Percentiles rank a stretch among this genome's conserved stretches.
Conservation (phyloP, 129 eudicot species). For the Kitagawia praeruptora region DNA sequence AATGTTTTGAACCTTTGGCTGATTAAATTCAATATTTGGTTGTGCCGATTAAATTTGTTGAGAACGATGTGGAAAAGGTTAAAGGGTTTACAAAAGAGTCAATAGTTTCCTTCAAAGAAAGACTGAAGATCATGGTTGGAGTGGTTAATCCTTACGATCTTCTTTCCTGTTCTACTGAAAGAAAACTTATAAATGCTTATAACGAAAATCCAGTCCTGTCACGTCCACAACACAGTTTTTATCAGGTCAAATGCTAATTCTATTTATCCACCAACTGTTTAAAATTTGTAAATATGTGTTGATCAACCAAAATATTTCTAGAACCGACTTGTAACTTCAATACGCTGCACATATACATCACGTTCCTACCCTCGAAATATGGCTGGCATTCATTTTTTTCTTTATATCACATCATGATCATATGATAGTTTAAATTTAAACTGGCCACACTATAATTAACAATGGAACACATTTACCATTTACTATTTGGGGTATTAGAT, state of each 20-base stretch:
- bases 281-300: not conserved
- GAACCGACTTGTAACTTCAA: not conserved
- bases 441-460: too few species aligned
- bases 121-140: slow-evolving; percentile 80
- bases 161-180: slow-evolving; percentile 62
- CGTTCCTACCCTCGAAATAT: not conserved
- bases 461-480: too few species aligned
- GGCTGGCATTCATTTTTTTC: not conserved
- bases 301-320: not conserved
- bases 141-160: slow-evolving; percentile 86
- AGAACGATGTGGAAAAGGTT: slow-evolving; percentile 61
- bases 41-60: slow-evolving; percentile 54
- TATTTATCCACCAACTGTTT: not conserved
- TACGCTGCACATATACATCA: not conserved
- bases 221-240: slow-evolving; percentile 91
- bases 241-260: slow-evolving; percentile 34
- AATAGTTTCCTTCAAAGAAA: slow-evolving; percentile 60
- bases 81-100: slow-evolving; percentile 68
- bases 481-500: too few species aligned
- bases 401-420: not conserved
- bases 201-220: slow-evolving; percentile 94
- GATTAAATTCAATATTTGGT: not conserved
- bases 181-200: slow-evolving; percentile 75
- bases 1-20: not conserved
- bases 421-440: not conserved